Evolutionary conservation across 2,329 filamentous ascomycete species (phyloP).

Genomic region (Fusarium agapanthi): DNA sequence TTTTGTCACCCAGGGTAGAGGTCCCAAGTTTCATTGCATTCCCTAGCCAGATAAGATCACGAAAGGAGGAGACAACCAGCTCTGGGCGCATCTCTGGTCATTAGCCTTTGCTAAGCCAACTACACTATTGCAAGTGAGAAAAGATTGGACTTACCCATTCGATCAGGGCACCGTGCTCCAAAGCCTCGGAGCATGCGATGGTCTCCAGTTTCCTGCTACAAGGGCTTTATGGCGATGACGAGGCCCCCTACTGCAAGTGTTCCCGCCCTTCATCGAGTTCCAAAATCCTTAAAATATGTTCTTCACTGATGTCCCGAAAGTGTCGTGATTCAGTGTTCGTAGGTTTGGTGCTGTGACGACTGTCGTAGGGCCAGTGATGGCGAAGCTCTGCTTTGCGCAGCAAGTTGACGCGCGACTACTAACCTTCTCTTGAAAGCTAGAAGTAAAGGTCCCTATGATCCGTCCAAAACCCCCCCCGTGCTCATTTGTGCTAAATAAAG

Average conservation of each 20-base stretch:
- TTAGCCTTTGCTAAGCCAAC: rapidly evolving
- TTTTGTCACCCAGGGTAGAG: too few relatives aligned
- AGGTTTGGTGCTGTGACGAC: neutral
- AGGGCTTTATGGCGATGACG: too few relatives aligned
- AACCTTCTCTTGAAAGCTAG: rapidly evolving
- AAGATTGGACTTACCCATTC: too few relatives aligned
- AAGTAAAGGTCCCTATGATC: rapidly evolving
- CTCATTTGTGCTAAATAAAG: neutral
- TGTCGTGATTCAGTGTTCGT: too few relatives aligned
- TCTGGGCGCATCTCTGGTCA: too few relatives aligned
- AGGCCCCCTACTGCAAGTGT: neutral
- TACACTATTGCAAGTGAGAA: too few relatives aligned
- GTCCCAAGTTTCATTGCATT: rapidly evolving
- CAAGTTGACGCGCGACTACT: rapidly evolving
- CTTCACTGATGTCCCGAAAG: rapidly evolving
- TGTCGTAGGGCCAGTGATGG: rapidly evolving
- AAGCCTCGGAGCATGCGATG: too few relatives aligned
- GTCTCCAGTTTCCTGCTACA: rapidly evolving
- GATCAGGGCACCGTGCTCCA: too few relatives aligned
- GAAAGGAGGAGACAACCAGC: neutral
- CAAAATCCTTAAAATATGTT: rapidly evolving
- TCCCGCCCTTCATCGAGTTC: neutral
- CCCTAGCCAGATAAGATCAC: rapidly evolving
- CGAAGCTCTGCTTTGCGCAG: neutral
- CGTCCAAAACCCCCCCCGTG: neutral